Evolutionary conservation across 202 grass and related monocot species (phyloP), one percentile per base, ranked within the genome.

Genomic region (Digitaria exilis): DNA sequence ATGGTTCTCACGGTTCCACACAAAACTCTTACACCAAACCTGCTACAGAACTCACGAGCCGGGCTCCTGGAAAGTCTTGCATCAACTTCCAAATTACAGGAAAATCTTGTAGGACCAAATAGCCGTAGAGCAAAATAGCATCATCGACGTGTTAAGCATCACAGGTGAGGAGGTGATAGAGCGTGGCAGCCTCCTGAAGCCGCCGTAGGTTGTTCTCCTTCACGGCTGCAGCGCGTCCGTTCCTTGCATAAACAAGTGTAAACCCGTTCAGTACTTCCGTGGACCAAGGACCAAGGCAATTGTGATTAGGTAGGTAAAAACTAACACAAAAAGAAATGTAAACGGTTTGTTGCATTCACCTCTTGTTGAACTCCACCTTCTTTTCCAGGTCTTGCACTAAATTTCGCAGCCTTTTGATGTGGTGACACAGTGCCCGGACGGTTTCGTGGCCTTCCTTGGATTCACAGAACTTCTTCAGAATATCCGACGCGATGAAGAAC

Each of bases 331-430:
- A 34, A 15, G 24, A 7, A 41, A 60, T 26, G 34, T 35, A 0
- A 35, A 44, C 18, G 29, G 39, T 71, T 29, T 66, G 42, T 82
- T 58, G 24, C 68, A 58, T 46, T 79, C 70, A 91, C 92, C 89
- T 91, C 55, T 77, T 91, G 34, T 91, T 84, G n/a, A 87, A 62
- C 26, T 94, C 87, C 48, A 82, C 81, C 74, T 91, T 91, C 72
- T 83, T 94, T 61, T 83, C 86, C 30, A 89, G 89, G 46, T 82
- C 86, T 17, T 73, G 81, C 28, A 81, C 81, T 51, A 94, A 69
- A 87, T 25, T 66, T 43, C 4, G 39, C 77, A 94, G 46, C 46
- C 86, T 89, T 79, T 79, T 84, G 35, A 91, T 61, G 71, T 82
- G 61, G 7, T 60, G 35, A 2, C 6, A 26, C 68, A 87, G 79